Conservation (phyloP, 306 rosid genomes). For the Carpinus viminea region DNA sequence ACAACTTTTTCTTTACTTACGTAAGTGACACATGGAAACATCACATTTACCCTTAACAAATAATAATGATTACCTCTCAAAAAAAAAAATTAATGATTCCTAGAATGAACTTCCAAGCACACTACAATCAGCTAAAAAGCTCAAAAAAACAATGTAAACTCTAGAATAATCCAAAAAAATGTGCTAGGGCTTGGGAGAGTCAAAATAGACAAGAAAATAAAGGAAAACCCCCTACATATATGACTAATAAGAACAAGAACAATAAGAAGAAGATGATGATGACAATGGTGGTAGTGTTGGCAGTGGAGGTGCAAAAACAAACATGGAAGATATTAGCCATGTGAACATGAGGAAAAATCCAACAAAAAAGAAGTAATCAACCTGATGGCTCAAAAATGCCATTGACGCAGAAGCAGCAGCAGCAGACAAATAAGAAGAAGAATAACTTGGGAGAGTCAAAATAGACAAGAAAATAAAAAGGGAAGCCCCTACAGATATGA, state of each 20-base stretch:
- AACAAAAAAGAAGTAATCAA: background rate
- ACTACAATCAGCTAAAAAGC: background rate
- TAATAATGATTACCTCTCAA: background rate
- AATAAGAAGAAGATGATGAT: background rate
- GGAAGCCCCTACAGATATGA: background rate
- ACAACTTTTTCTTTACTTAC: background rate
- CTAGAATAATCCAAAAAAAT: background rate
- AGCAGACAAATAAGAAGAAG: too few relatives aligned
- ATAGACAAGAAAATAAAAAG: background rate
- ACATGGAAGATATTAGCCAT: background rate
- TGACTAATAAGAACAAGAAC: background rate
- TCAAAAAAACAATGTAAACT: background rate
- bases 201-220: background rate
- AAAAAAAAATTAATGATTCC: background rate
- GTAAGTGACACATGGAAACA: background rate
- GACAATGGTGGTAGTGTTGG: too few relatives aligned
- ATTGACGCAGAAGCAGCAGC: too few relatives aligned
- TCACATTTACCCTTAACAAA: background rate
- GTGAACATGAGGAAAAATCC: background rate
- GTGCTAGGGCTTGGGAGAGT: background rate
- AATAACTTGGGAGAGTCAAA: too few relatives aligned
- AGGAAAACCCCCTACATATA: background rate
- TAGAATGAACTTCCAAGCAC: background rate
- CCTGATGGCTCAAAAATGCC: background rate
- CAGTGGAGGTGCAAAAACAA: background rate